A percentile compares a stretch with the other conserved stretches of the same genome.
These are phyloP conservation scores for Astraeus odoratus DNA, from an alignment of 768 basidiomycete genomes.

Conservation along the genomic window DNA sequence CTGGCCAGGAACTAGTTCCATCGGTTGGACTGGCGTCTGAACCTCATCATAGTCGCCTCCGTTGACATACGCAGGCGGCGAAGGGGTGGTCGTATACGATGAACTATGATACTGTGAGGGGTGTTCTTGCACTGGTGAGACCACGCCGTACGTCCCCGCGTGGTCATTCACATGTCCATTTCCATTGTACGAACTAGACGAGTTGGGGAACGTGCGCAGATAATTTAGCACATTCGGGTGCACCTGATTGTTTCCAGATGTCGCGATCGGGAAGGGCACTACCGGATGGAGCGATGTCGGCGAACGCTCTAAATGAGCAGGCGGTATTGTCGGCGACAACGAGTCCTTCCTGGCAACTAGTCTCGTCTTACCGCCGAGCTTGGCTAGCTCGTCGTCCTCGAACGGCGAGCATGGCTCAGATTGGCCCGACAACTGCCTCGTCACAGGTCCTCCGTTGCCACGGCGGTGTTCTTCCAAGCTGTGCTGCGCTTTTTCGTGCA, in stretches of 20 bases:
- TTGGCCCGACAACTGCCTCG: slow-evolving; percentile 27
- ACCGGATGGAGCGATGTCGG: slow-evolving; percentile 68
- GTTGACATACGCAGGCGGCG: not conserved
- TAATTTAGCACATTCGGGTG: slow-evolving; percentile 66
- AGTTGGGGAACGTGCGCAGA: slow-evolving; percentile 49
- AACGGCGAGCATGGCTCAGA: slow-evolving; percentile 37
- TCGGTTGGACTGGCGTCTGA: slow-evolving; percentile 21
- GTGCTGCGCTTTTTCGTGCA: slow-evolving; percentile 60
- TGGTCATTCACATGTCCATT: slow-evolving; percentile 19
- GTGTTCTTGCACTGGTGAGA: slow-evolving; percentile 17
- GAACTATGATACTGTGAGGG: slow-evolving; percentile 13
- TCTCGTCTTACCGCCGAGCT: slow-evolving; percentile 61
- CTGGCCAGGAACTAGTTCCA: slow-evolving; percentile 26
- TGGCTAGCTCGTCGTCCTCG: slow-evolving; percentile 56
- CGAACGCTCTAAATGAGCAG: slow-evolving; percentile 47
- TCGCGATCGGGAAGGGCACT: slow-evolving; percentile 56
- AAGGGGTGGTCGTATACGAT: slow-evolving; percentile 15
- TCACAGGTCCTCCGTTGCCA: slow-evolving; percentile 42
- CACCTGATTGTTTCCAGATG: slow-evolving; percentile 42
- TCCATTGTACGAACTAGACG: slow-evolving; percentile 13
- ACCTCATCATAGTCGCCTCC: slow-evolving; percentile 7
- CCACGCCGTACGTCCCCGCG: not conserved
- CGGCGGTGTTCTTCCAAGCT: slow-evolving; percentile 58
- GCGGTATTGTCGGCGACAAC: slow-evolving; percentile 40
- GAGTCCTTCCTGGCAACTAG: slow-evolving; percentile 58